Percentiles rank a stretch among this genome's conserved stretches.
Evolutionary conservation across 1,139 yeast species (phyloP).

Genomic region (Arxiozyma heterogenica): DNA sequence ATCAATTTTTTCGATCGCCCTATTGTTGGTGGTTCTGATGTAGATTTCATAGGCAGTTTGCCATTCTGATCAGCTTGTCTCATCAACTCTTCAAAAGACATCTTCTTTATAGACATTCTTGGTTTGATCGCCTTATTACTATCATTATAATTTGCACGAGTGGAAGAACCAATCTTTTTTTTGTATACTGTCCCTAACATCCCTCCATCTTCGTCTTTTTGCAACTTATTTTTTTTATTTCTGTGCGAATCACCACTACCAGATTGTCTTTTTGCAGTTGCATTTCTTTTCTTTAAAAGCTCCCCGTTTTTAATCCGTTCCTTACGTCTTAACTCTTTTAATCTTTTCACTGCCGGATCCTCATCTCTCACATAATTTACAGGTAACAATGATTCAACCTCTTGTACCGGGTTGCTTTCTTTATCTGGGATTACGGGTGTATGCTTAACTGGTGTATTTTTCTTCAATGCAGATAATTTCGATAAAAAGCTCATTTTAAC

Average conservation of each 20-base stretch:
- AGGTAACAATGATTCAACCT: constrained; percentile 20
- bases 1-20: constrained; percentile 3
- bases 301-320: constrained; percentile 38
- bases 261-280: constrained; percentile 4
- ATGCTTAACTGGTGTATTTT: constrained; percentile 5
- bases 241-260: constrained; percentile 8
- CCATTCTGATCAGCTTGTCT: constrained; percentile 51
- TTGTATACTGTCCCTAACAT: constrained; percentile 15
- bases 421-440: not conserved
- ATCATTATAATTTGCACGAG: not conserved
- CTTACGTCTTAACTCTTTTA: constrained; percentile 54
- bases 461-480: constrained; percentile 18
- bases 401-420: not conserved
- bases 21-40: not conserved
- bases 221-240: constrained; percentile 8
- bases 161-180: constrained; percentile 12
- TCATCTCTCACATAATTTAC: constrained; percentile 26
- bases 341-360: constrained; percentile 41
- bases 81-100: constrained; percentile 61
- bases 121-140: constrained; percentile 8
- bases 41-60: constrained; percentile 1
- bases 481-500: constrained; percentile 21
- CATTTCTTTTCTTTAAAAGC: constrained; percentile 2
- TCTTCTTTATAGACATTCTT: constrained; percentile 35
- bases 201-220: constrained; percentile 13